Percentiles rank a stretch among this genome's conserved stretches.
These are phyloP conservation scores for Phytophthora idaei DNA, from an alignment of 352 stramenopile species.

Conservation along the genomic window DNA sequence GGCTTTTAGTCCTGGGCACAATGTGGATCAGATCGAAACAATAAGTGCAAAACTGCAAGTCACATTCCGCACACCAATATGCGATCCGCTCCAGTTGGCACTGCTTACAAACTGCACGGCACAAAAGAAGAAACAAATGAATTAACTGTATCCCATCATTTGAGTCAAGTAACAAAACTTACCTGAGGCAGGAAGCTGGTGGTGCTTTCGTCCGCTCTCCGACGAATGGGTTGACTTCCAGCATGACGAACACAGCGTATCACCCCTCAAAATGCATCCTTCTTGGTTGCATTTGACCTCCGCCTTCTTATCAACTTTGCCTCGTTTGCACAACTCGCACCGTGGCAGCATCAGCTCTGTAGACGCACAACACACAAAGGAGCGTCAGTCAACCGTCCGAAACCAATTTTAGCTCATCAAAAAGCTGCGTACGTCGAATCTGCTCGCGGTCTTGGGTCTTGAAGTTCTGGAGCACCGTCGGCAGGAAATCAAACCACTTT, in stretches of 20 bases:
- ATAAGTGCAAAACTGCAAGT: slow-evolving; percentile 65
- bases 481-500: slow-evolving; percentile 43
- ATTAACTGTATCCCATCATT: not conserved
- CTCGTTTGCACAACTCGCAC: slow-evolving; percentile 27
- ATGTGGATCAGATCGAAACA: slow-evolving; percentile 62
- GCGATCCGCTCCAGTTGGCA: slow-evolving; percentile 52
- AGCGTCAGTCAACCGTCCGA: not conserved
- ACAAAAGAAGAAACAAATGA: slow-evolving; percentile 3
- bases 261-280: slow-evolving; percentile 14
- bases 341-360: slow-evolving; percentile 34
- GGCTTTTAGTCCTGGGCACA: slow-evolving; percentile 32
- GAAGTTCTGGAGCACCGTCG: slow-evolving; percentile 37
- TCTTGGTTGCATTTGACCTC: slow-evolving; percentile 32
- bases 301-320: slow-evolving; percentile 16
- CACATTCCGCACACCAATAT: slow-evolving; percentile 65
- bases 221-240: slow-evolving; percentile 31
- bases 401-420: not conserved
- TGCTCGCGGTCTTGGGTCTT: slow-evolving; percentile 32
- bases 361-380: slow-evolving; percentile 1
- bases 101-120: slow-evolving; percentile 59
- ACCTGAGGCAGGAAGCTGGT: slow-evolving; percentile 35
- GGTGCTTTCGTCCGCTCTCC: slow-evolving; percentile 24
- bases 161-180: slow-evolving; percentile 8
- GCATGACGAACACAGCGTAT: slow-evolving; percentile 30
- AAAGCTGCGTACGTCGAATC: slow-evolving; percentile 29